phyloP scores from a whole-genome alignment of 768 basidiomycete genomes.

The Pleurotus citrinopileatus region DNA sequence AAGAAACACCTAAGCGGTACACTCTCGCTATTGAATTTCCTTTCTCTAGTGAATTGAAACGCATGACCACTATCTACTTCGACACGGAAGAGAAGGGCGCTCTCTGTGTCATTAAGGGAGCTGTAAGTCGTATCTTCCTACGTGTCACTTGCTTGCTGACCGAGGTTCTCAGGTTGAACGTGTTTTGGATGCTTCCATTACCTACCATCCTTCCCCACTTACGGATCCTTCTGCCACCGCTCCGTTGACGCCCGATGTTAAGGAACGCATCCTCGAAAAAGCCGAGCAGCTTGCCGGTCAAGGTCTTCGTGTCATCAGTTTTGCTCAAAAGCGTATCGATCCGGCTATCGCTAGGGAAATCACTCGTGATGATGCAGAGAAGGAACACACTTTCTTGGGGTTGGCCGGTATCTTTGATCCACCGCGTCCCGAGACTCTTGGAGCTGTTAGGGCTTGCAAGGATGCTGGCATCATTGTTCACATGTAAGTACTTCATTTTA shows the following conservation, averaged over 20 bases:
- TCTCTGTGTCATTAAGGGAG: constrained; percentile 32
- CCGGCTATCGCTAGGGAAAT: constrained; percentile 21
- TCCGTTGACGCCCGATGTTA: constrained; percentile 26
- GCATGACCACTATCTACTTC: constrained; percentile 41
- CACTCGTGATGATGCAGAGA: constrained; percentile 42
- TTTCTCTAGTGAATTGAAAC: constrained; percentile 50
- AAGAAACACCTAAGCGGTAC: constrained; percentile 23
- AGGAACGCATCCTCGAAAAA: constrained; percentile 14
- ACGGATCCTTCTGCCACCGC: constrained; percentile 18
- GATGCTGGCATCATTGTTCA: constrained; percentile 51
- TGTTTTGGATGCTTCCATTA: constrained; percentile 44
- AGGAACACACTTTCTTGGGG: constrained; percentile 45
- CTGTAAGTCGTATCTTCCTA: constrained; percentile 21
- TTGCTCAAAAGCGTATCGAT: constrained; percentile 26
- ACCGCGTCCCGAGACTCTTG: constrained; percentile 49
- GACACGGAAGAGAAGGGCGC: constrained; percentile 23
- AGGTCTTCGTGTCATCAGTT: constrained; percentile 39
- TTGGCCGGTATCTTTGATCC: constrained; percentile 58
- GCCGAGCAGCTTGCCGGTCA: constrained; percentile 36
- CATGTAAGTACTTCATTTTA: constrained; percentile 23
- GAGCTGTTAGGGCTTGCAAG: constrained; percentile 48
- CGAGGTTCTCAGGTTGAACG: constrained; percentile 33
- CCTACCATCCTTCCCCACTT: constrained; percentile 25
- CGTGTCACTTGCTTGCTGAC: not conserved
- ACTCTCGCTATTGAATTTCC: constrained; percentile 36